Evolutionary conservation across 1,284 basidiomycete genomes (phyloP), one percentile per base, ranked within the genome.

Genomic region (Ganoderma lingzhi): DNA sequence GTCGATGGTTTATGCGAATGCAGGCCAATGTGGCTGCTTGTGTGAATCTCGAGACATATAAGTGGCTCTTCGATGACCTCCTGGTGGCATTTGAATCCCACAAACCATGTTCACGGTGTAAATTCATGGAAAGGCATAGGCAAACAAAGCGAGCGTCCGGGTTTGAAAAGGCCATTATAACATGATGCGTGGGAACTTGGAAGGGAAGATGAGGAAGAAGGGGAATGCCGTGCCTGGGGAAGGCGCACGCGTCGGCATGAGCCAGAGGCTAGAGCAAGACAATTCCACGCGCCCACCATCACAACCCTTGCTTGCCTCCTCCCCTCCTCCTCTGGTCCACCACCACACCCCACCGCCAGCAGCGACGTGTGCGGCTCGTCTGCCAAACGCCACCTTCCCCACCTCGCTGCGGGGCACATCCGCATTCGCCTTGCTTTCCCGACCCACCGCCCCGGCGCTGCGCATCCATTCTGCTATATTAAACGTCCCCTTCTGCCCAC

Each of bases 401-500:
- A 37, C 62, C 45, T 58, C 64, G 63, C 71, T 70, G 69, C 69
- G 63, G 53, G 37, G 17, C 65, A 28, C 41, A 56, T 53, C 72
- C 68, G 39, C 60, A 70, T 65, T 56, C 63, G 70, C 64, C 32
- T 44, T 12, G 41, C 70, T 69, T 68, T 30, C 41, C 68, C 62
- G 37, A 42, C 53, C 65, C 64, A 55, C 51, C 41, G 41, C 63
- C 72, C 66, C 32, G 66, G 63, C 66, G 72, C 68, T 73, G 72
- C 72, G 72, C 70, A 68, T 55, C 45, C 65, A 63, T 66, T 53
- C 41, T 41, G 32, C 69, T 66, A 64, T 68, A 72, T 65, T 55
- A 69, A 17, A 30, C 48, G 44, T 23, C 37, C 51, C 56, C 37
- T 23, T 37, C 53, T 60, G n/a, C 41, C 51, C 35, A 23, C 60